phyloP scores from a whole-genome alignment of 1,284 basidiomycete species.

The Austroboletus novae-zelandiae region DNA sequence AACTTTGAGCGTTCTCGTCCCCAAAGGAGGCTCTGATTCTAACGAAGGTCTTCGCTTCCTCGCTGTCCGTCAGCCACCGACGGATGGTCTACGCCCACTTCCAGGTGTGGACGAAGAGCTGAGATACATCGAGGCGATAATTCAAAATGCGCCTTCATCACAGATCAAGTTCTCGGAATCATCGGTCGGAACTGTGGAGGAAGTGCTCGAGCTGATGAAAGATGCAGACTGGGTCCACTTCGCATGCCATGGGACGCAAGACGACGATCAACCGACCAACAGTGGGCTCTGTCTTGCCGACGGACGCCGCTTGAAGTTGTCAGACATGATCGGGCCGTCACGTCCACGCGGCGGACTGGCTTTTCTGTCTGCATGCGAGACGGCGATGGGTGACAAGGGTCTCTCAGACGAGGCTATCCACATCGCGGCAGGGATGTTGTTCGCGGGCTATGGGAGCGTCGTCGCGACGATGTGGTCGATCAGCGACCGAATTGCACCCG shows the following conservation, averaged over 20 bases:
- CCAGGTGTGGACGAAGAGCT: not conserved
- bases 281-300: not conserved
- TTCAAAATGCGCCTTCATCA: not conserved
- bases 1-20: not conserved
- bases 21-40: not conserved
- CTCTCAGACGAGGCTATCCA: not conserved
- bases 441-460: not conserved
- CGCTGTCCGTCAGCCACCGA: not conserved
- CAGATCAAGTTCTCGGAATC: not conserved
- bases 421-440: not conserved
- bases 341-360: not conserved
- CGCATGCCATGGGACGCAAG: not conserved
- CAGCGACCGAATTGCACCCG: not conserved
- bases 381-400: not conserved
- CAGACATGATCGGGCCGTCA: not conserved
- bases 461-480: not conserved
- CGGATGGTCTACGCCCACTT: not conserved
- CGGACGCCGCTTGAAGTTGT: not conserved
- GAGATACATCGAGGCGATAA: not conserved
- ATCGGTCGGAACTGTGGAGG: not conserved
- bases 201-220: not conserved
- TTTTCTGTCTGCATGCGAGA: not conserved
- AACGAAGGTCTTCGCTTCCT: not conserved
- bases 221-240: not conserved
- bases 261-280: not conserved